Conservation (phyloP, 176 grass and related monocot genomes). For the Oropetium thomaeum region DNA sequence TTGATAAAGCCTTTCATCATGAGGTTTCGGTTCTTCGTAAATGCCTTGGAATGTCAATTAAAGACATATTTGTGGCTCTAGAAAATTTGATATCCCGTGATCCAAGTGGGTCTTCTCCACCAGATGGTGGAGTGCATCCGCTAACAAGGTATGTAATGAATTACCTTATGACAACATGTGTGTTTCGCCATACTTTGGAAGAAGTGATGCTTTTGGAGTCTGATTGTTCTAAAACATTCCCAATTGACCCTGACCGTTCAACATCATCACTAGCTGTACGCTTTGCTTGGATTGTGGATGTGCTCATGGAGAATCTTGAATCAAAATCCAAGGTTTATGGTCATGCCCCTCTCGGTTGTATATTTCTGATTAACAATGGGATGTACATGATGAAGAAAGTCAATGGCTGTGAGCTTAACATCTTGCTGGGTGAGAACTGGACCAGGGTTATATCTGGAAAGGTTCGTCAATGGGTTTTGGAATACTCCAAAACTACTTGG, state of each 20-base stretch:
- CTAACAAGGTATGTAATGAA: conserved; percentile 66
- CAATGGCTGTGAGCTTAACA: conserved; percentile 32
- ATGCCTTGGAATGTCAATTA: conserved; percentile 43
- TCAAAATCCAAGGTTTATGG: conserved; percentile 45
- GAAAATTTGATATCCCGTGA: conserved; percentile 46
- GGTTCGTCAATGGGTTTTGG: conserved; percentile 34
- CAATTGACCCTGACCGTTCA: conserved; percentile 34
- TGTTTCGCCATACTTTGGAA: conserved; percentile 47
- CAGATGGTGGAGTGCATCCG: conserved; percentile 48
- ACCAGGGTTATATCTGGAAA: conserved; percentile 16
- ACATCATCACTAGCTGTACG: conserved; percentile 31
- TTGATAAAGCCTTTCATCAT: conserved; percentile 33
- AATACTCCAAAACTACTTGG: conserved; percentile 43
- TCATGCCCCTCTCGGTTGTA: conserved; percentile 27
- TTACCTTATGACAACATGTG: conserved; percentile 43
- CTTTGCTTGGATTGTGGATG: conserved; percentile 47
- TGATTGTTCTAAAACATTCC: conserved; percentile 2
- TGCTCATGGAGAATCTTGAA: conserved; percentile 44
- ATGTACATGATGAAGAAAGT: conserved; percentile 47
- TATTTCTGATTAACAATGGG: conserved; percentile 53
- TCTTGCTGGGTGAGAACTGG: conserved; percentile 52
- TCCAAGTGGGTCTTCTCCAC: conserved; percentile 22
- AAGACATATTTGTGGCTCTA: conserved; percentile 41
- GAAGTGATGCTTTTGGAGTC: conserved; percentile 38
- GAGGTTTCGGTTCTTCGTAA: conserved; percentile 25